A percentile compares a stretch with the other conserved stretches of the same genome.
phyloP scores from a whole-genome alignment of 495 filamentous ascomycete species.

The Amorphotheca resinae region DNA sequence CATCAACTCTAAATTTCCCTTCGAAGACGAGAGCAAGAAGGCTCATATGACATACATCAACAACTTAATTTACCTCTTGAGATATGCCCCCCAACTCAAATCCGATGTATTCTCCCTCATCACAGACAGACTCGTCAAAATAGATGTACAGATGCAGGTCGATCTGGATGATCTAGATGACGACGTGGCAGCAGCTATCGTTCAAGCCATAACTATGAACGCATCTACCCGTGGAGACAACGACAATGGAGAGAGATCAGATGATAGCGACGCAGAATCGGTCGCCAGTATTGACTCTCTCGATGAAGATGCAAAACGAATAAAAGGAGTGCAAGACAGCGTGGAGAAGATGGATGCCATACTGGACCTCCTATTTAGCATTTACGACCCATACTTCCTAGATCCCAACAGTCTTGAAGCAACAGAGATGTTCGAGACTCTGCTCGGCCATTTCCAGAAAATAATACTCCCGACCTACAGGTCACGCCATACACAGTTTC shows the following conservation, averaged over 20 bases:
- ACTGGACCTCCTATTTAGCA: conserved; percentile 75
- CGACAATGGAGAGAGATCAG: conserved; percentile 48
- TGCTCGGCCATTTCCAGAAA: conserved; percentile 69
- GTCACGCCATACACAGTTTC: conserved; percentile 77
- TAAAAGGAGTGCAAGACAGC: conserved; percentile 59
- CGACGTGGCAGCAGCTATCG: conserved; percentile 35
- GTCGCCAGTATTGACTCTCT: conserved; percentile 35
- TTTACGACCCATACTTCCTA: conserved; percentile 59
- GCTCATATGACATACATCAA: conserved; percentile 64
- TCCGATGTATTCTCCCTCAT: conserved; percentile 73
- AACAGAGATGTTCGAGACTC: conserved; percentile 47
- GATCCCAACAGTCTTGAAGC: conserved; percentile 36
- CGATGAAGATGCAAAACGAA: conserved; percentile 31
- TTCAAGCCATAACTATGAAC: conserved; percentile 27
- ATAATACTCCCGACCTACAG: conserved; percentile 82
- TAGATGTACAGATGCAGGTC: conserved; percentile 87
- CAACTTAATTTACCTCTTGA: conserved; percentile 61
- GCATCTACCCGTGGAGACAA: conserved; percentile 26
- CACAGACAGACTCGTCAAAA: conserved; percentile 72
- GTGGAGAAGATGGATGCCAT: conserved; percentile 89
- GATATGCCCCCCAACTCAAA: conserved; percentile 69
- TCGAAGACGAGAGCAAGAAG: conserved; percentile 55
- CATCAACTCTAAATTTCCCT: conserved; percentile 57
- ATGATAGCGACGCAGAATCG: conserved; percentile 42
- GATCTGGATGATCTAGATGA: conserved; percentile 73